Base-by-base conservation (phyloP, 352 stramenopile genomes). In the Globisporangium heterothallicum region DNA sequence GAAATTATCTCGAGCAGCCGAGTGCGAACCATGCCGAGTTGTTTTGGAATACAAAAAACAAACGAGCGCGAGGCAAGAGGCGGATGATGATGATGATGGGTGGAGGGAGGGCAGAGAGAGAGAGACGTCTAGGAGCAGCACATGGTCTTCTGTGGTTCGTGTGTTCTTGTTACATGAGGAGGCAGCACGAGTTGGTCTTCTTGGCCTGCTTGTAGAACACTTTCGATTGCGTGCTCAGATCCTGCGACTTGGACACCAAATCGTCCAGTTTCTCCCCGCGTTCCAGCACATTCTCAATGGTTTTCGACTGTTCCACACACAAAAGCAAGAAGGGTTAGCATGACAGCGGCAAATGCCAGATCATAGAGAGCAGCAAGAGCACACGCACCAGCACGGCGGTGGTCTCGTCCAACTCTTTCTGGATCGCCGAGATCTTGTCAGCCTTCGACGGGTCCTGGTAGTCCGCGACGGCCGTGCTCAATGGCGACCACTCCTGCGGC, bases 121-220 rank as follows among this genome's bases (percentile, higher is more conserved):
- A 9, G 43, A 52, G 27, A 43, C n/a, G 30, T 40, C 41, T 55
- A 51, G 38, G 36, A 25, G 30, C 30, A 36, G 30, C 29, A 36
- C 12, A 36, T 58, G 26, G 19, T 19, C 9, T 48, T 7, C 34
- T 26, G 16, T 3, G 22, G 19, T 22, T 10, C n/a, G 48, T n/a
- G 10, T 35, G 19, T 24, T 38, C n/a, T 43, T 53, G 61, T 79
- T 82, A 93, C 83, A 93, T 93, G 56, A 94, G 70, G 36, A 98
- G 80, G 79, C 97, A 99, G 82, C 97, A 99, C 59, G 84, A 95
- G 80, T 99, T 99, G 59, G 97, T 99, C 81, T 99, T 98, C 73
- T 98, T 98, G 26, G 97, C 96, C 64, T 99, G 93, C 69, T 98
- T 98, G 88, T 99, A 99, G 76, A 99, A 99, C 74, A 99, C 97